A percentile compares a stretch with the other conserved stretches of the same genome.
Evolutionary conservation across 352 stramenopile genomes (phyloP).

Genomic region (Phytophthora sp.): DNA sequence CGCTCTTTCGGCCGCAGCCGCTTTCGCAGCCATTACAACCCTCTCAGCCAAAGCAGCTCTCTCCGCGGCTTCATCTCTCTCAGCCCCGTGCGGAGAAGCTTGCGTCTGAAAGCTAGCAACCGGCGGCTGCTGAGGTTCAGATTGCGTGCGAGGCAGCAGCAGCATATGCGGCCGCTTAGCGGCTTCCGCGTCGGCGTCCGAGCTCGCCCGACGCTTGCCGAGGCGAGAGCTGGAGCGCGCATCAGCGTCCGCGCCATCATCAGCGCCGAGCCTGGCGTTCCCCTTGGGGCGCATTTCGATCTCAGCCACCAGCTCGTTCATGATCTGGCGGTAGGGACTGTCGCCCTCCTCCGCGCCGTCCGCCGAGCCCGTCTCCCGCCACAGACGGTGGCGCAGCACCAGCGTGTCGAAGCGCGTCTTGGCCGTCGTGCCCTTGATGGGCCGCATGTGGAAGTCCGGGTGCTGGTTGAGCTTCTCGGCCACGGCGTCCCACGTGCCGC

Average conservation of each 20-base stretch:
- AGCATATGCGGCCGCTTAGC: neutral
- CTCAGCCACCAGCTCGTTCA: constrained; percentile 24
- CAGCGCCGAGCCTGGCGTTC: constrained; percentile 2
- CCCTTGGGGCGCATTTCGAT: constrained; percentile 11
- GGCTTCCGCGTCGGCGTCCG: constrained; percentile 3
- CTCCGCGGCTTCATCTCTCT: too few relatives aligned
- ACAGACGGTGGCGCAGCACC: constrained; percentile 20
- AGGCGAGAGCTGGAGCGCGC: constrained; percentile 9
- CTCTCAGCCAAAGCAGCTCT: too few relatives aligned
- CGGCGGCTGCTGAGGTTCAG: too few relatives aligned
- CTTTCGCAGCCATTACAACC: too few relatives aligned
- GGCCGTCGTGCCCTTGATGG: constrained; percentile 32
- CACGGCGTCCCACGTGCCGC: constrained; percentile 21
- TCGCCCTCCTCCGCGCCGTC: constrained; percentile 1
- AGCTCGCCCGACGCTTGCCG: constrained; percentile 22
- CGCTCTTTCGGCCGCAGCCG: neutral
- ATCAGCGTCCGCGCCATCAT: neutral
- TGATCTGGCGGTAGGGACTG: constrained; percentile 9
- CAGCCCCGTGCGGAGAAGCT: too few relatives aligned
- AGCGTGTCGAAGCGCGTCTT: constrained; percentile 33
- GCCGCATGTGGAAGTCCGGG: constrained; percentile 31
- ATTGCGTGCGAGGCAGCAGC: neutral
- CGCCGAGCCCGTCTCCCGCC: neutral
- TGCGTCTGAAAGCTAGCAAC: too few relatives aligned
- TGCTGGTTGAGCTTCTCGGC: constrained; percentile 24